Evolutionary conservation across 1,284 basidiomycete genomes (phyloP).

Genomic region (Sanghuangporus baumii): DNA sequence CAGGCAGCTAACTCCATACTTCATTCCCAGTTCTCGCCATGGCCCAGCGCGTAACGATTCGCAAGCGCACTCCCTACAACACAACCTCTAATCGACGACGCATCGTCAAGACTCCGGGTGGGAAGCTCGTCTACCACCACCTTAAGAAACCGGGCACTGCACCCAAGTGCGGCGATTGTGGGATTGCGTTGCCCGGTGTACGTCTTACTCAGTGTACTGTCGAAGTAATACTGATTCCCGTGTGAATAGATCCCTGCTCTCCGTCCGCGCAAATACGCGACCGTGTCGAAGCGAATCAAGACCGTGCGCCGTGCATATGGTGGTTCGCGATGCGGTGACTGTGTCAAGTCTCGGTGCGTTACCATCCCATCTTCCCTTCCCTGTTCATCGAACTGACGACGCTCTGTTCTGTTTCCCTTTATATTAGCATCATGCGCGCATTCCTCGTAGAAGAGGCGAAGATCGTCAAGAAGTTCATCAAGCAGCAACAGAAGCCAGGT

Average conservation of each 20-base stretch:
- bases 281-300: constrained; percentile 93
- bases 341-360: constrained; percentile 83
- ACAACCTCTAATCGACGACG: constrained; percentile 95
- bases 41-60: constrained; percentile 99
- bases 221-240: not conserved
- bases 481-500: constrained; percentile 62
- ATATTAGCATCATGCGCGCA: constrained; percentile 87
- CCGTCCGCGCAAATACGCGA: constrained; percentile 89
- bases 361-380: constrained; percentile 18
- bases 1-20: not conserved
- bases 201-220: constrained; percentile 30
- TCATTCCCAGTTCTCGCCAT: constrained; percentile 42
- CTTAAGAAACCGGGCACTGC: constrained; percentile 81
- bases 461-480: constrained; percentile 99
- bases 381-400: not conserved
- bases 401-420: not conserved
- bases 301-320: constrained; percentile 92
- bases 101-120: constrained; percentile 96
- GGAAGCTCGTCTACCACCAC: constrained; percentile 88
- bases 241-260: constrained; percentile 76
- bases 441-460: constrained; percentile 99
- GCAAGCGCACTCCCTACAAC: constrained; percentile 99
- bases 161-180: constrained; percentile 98
- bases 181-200: constrained; percentile 86
- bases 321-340: constrained; percentile 90